These are phyloP conservation scores for Cornus controversa DNA, from an alignment of 148 eudicot species.

Conservation along the genomic window DNA sequence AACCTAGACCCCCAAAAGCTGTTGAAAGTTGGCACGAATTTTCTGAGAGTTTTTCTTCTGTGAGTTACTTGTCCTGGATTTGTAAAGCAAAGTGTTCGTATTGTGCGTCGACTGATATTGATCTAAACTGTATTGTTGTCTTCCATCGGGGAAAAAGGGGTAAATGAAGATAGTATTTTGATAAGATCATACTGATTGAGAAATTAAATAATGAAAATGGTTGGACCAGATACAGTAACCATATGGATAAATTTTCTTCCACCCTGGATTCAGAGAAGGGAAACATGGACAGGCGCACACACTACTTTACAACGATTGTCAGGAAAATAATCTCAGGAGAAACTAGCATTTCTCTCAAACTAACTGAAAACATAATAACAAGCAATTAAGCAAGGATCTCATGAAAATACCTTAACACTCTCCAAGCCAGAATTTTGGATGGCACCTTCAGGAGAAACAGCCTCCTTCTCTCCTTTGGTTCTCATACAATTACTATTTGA, in stretches of 20 bases:
- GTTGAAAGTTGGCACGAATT: not conserved
- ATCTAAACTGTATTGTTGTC: too few species aligned
- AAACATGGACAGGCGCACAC: not conserved
- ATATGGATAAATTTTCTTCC: not conserved
- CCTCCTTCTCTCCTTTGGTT: slow-evolving; percentile 17
- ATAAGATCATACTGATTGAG: not conserved
- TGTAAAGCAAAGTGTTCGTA: too few species aligned
- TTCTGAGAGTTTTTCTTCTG: not conserved
- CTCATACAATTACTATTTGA: slow-evolving; percentile 18
- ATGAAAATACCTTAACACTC: slow-evolving; percentile 12
- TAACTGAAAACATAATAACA: not conserved
- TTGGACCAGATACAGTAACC: not conserved
- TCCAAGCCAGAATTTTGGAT: slow-evolving; percentile 27
- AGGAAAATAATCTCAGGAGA: not conserved
- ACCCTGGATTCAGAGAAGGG: not conserved
- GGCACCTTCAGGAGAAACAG: slow-evolving; percentile 27
- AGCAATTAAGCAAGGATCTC: not conserved
- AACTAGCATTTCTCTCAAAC: not conserved
- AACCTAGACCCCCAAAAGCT: not conserved
- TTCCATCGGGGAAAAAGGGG: too few species aligned
- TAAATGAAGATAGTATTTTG: too few species aligned
- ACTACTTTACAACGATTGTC: not conserved
- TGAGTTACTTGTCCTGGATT: too few species aligned
- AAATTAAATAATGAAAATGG: not conserved
- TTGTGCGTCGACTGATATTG: not conserved